phyloP scores from a whole-genome alignment of 73 alveolate species.

The Uronychia binucleata region DNA sequence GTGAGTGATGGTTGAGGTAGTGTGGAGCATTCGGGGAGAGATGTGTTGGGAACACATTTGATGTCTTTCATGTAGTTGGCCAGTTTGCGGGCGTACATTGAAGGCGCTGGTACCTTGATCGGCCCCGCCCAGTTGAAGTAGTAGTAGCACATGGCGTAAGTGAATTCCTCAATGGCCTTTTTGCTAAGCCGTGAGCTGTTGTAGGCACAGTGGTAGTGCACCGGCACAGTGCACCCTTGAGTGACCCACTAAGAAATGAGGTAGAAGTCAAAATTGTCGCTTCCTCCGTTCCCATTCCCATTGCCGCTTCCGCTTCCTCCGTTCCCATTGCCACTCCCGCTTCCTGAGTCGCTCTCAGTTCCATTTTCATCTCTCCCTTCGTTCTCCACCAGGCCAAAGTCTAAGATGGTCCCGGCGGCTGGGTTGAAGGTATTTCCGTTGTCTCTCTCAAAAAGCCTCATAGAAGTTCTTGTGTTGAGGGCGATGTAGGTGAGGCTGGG shows the following conservation, averaged over 20 bases:
- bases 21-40: neutral
- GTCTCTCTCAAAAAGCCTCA: slow-evolving; percentile 55
- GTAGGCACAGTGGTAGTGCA: slow-evolving; percentile 36
- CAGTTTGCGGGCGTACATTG: slow-evolving; percentile 60
- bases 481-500: slow-evolving; percentile 66
- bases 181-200: slow-evolving; percentile 22
- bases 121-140: slow-evolving; percentile 74
- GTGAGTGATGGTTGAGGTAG: slow-evolving; percentile 3
- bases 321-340: slow-evolving; percentile 20
- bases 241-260: slow-evolving; percentile 47
- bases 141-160: slow-evolving; percentile 65
- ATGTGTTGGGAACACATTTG: neutral
- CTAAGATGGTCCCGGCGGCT: slow-evolving; percentile 51
- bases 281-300: slow-evolving; percentile 9
- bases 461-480: slow-evolving; percentile 66
- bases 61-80: slow-evolving; percentile 24
- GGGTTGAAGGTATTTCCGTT: slow-evolving; percentile 23
- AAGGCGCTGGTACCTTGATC: slow-evolving; percentile 73
- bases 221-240: slow-evolving; percentile 49
- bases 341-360: neutral
- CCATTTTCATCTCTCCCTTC: neutral
- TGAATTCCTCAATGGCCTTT: slow-evolving; percentile 38
- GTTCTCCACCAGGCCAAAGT: slow-evolving; percentile 44
- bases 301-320: slow-evolving; percentile 12
- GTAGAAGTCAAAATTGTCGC: slow-evolving; percentile 37